Base-by-base conservation (phyloP, 2,329 filamentous ascomycete genomes). In the Fusarium buxicola region DNA sequence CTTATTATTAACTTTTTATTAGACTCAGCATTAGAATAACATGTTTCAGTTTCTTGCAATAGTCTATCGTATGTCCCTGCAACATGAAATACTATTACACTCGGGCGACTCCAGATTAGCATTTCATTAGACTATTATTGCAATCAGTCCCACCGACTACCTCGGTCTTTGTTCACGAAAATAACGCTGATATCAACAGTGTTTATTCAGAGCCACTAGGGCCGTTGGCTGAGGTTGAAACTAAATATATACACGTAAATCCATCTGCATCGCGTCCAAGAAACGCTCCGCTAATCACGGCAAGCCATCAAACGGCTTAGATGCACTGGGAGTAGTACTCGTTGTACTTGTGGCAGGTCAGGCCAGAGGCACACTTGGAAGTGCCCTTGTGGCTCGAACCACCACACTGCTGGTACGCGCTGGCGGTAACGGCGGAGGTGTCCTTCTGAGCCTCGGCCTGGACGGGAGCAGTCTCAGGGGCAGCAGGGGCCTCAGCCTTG, bases 301-400 rank as follows among this genome's bases (percentile, higher is more conserved):
- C 15, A 10, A n/a, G 8, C 41, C 18, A n/a, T 43, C 28, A 8
- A 13, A 6, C 5, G 7, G 9, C 11, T 16, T 21, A 69, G 1
- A 72, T 4, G 34, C 72, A 73, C 59, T 74, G 72, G 3, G 57
- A 65, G 57, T 72, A 73, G 66, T 60, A 73, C 10, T 69, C 61
- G 15, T 68, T 72, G 28, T 56, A 51, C 49, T 65, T 57, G 32
- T 49, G 59, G 31, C 69, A 70, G 21, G 47, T 71, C 36, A 61
- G 30, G 5, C 69, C 70, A 21, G 57, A 38, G 3, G 41, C 60
- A 27, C 69, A 73, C n/a, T 51, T 54, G 8, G 60, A 69, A 11
- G 67, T 46, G 2, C 72, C 69, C 5, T 55, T 69, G 52, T 60
- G 72, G 34, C 57, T 53, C 9, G 41, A 8, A 25, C 41, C 40